phyloP scores from a whole-genome alignment of 2,329 filamentous ascomycete genomes.

The Colletotrichum somersetense region DNA sequence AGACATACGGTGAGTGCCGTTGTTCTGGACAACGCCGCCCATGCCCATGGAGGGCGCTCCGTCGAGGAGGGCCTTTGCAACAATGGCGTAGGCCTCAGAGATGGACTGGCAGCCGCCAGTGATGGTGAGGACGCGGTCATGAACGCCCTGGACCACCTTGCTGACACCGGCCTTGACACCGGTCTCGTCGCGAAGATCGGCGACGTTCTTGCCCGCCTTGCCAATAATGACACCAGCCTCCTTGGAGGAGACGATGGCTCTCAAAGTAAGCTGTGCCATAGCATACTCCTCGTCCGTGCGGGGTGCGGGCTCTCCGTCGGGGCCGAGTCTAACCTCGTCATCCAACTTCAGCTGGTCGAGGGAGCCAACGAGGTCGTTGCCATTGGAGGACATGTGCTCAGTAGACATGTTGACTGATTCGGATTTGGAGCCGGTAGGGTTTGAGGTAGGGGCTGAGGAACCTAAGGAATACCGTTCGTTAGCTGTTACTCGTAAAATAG shows the following conservation, averaged over 20 bases:
- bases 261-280: slow-evolving; percentile 89
- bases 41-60: slow-evolving; percentile 96
- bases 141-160: slow-evolving; percentile 97
- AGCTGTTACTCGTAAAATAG: neutral
- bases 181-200: slow-evolving; percentile 95
- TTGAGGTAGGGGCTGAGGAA: neutral
- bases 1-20: slow-evolving; percentile 92
- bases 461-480: neutral
- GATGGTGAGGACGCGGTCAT: slow-evolving; percentile 96
- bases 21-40: slow-evolving; percentile 88
- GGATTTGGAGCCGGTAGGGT: slow-evolving; percentile 25
- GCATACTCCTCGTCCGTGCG: slow-evolving; percentile 98
- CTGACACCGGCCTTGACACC: slow-evolving; percentile 98
- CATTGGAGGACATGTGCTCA: slow-evolving; percentile 68
- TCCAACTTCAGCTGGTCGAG: slow-evolving; percentile 76
- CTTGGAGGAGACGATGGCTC: slow-evolving; percentile 98
- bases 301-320: slow-evolving; percentile 82
- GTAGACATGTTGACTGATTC: slow-evolving; percentile 67
- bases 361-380: slow-evolving; percentile 70
- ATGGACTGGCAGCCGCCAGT: slow-evolving; percentile 90
- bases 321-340: slow-evolving; percentile 72
- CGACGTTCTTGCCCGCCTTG: slow-evolving; percentile 98
- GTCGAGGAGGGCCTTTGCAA: slow-evolving; percentile 90
- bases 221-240: slow-evolving; percentile 99
- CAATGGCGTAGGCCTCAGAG: slow-evolving; percentile 91